Evolutionary conservation across 352 stramenopile species (phyloP).

Genomic region (Globisporangium mamillatum): DNA sequence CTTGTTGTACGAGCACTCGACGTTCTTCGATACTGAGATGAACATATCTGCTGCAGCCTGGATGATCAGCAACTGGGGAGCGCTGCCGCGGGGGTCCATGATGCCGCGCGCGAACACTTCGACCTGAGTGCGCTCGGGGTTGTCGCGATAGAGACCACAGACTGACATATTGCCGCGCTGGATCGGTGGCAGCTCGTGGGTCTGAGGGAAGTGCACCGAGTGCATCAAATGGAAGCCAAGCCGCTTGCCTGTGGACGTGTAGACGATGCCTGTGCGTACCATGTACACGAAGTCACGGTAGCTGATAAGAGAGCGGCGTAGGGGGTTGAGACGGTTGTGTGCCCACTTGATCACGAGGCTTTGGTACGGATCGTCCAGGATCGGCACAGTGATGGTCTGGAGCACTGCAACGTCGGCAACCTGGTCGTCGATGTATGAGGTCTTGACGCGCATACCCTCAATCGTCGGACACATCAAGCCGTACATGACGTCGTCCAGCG

Average conservation of each 20-base stretch:
- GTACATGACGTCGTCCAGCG: constrained; percentile 21
- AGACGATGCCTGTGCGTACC: constrained; percentile 8
- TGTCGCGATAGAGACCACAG: constrained; percentile 8
- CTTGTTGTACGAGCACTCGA: too few relatives aligned
- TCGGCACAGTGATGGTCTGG: neutral
- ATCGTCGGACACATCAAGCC: constrained; percentile 5
- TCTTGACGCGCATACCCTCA: constrained; percentile 8
- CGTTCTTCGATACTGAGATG: neutral
- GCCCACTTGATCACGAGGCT: constrained; percentile 7
- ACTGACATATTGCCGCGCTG: constrained; percentile 12
- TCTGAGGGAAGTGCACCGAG: constrained; percentile 10
- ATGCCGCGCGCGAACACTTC: constrained; percentile 2
- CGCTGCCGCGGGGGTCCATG: constrained; percentile 2
- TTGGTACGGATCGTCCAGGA: constrained; percentile 4
- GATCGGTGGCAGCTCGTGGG: constrained; percentile 1
- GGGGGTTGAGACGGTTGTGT: neutral
- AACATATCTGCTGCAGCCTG: constrained; percentile 7
- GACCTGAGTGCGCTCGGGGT: neutral
- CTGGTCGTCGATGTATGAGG: constrained; percentile 8
- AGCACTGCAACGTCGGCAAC: neutral
- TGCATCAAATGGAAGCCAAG: constrained; percentile 19
- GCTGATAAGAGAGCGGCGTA: neutral
- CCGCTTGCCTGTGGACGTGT: constrained; percentile 9
- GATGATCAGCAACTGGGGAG: neutral
- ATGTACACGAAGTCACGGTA: constrained; percentile 20